Evolutionary conservation across 2,329 filamentous ascomycete species (phyloP).

Genomic region (Ceratocystis destructans): DNA sequence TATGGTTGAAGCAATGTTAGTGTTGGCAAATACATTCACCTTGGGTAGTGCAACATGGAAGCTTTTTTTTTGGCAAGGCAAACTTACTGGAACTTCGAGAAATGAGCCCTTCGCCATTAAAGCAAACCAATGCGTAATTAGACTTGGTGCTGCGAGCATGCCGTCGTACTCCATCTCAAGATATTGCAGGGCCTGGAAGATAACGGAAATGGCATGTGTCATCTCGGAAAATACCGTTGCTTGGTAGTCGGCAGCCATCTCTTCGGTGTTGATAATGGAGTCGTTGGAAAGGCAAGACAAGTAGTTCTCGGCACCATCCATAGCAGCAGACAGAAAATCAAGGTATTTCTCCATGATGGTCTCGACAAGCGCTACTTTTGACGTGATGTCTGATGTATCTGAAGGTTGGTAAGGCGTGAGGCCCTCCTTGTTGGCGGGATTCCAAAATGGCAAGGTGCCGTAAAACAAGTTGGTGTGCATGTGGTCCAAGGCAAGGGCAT

Average conservation of each 20-base stretch:
- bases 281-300: slow-evolving; percentile 41
- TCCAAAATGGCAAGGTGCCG: slow-evolving; percentile 27
- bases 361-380: slow-evolving; percentile 14
- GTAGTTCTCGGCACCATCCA: slow-evolving; percentile 36
- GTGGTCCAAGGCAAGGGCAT: slow-evolving; percentile 50
- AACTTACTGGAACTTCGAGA: slow-evolving; percentile 49
- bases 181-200: slow-evolving; percentile 45
- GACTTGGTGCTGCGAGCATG: slow-evolving; percentile 9
- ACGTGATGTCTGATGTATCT: slow-evolving; percentile 7
- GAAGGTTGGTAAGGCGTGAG: slow-evolving; percentile 20
- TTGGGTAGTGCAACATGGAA: background rate
- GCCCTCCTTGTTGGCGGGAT: background rate
- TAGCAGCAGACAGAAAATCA: slow-evolving; percentile 33
- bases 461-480: slow-evolving; percentile 37
- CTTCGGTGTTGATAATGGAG: slow-evolving; percentile 35
- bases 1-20: background rate
- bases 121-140: slow-evolving; percentile 17
- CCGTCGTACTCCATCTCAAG: slow-evolving; percentile 30
- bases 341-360: slow-evolving; percentile 32
- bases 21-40: background rate
- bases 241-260: slow-evolving; percentile 45
- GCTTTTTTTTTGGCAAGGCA: background rate
- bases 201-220: slow-evolving; percentile 56
- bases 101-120: slow-evolving; percentile 52
- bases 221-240: slow-evolving; percentile 54